Evolutionary conservation across 2,329 filamentous ascomycete genomes (phyloP).

Genomic region (Verticillium nubilum): DNA sequence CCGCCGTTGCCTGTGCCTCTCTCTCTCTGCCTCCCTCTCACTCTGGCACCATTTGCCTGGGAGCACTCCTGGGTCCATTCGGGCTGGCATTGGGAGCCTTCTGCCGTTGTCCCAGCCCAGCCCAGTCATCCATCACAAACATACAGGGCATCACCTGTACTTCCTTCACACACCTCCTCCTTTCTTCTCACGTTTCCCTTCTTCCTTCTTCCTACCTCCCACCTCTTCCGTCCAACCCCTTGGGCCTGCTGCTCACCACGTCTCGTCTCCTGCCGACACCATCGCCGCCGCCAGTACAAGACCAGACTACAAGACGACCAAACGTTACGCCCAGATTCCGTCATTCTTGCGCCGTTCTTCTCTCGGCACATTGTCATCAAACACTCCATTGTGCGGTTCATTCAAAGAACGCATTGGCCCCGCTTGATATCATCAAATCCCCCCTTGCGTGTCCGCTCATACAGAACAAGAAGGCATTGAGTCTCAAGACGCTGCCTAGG

Average conservation of each 20-base stretch:
- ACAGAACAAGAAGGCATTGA: not conserved
- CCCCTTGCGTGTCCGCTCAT: not conserved
- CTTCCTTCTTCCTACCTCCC: not conserved
- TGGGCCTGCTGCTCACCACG: not conserved
- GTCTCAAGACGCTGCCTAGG: not conserved
- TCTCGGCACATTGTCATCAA: not conserved
- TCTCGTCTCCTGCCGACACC: not conserved
- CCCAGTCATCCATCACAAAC: not conserved
- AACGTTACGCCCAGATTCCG: not conserved
- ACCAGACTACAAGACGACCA: not conserved
- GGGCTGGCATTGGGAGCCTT: not conserved
- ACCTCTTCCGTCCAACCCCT: not conserved
- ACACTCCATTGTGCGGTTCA: not conserved
- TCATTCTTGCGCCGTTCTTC: not conserved
- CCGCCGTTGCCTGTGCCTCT: not conserved
- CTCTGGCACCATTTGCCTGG: not conserved
- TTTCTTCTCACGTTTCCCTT: constrained; percentile 1
- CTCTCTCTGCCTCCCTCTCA: not conserved
- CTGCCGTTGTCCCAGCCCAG: not conserved
- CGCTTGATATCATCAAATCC: constrained; percentile 1
- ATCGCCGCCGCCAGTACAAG: not conserved
- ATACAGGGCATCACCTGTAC: not conserved
- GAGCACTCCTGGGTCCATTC: not conserved
- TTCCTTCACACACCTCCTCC: constrained; percentile 4
- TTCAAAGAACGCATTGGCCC: not conserved